A percentile compares a stretch with the other conserved stretches of the same genome.
Evolutionary conservation across 129 eudicot species (phyloP).

Genomic region (Tanacetum coccineum): DNA sequence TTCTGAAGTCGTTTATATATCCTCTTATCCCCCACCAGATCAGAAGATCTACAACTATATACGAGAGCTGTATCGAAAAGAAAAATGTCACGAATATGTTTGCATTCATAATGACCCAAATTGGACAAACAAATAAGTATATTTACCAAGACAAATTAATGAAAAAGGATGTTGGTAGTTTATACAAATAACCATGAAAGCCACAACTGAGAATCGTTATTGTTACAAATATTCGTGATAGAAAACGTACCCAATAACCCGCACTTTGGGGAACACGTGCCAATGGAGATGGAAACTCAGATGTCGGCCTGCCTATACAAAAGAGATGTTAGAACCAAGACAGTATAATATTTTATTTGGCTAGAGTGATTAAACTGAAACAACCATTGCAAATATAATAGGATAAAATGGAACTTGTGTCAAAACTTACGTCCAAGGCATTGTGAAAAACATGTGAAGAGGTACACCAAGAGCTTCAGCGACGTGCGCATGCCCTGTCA

Average conservation of each 20-base stretch:
- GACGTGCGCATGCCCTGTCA: conserved; percentile 87
- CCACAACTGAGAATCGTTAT: too few species aligned
- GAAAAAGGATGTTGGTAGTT: not conserved
- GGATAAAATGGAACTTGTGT: not conserved
- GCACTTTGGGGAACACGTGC: conserved; percentile 95
- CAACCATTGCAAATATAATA: not conserved
- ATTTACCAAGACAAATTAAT: not conserved
- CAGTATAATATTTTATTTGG: too few species aligned
- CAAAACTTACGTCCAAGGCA: conserved; percentile 97
- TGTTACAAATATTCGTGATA: not conserved
- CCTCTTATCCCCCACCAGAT: conserved; percentile 98
- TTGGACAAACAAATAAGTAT: too few species aligned
- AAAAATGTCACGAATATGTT: not conserved
- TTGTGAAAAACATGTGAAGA: conserved; percentile 94
- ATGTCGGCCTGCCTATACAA: conserved; percentile 85
- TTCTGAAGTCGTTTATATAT: conserved; percentile 77
- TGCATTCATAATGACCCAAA: too few species aligned
- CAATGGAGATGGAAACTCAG: conserved; percentile 83
- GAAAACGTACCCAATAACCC: conserved; percentile 65
- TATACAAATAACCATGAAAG: not conserved
- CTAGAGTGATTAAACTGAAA: too few species aligned
- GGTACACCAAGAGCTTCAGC: conserved; percentile 99
- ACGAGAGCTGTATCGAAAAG: conserved; percentile 60
- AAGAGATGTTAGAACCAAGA: conserved; percentile 33
- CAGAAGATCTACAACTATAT: conserved; percentile 84